Evolutionary conservation across 2,329 filamentous ascomycete species (phyloP).

Genomic region (Amauroascus niger): DNA sequence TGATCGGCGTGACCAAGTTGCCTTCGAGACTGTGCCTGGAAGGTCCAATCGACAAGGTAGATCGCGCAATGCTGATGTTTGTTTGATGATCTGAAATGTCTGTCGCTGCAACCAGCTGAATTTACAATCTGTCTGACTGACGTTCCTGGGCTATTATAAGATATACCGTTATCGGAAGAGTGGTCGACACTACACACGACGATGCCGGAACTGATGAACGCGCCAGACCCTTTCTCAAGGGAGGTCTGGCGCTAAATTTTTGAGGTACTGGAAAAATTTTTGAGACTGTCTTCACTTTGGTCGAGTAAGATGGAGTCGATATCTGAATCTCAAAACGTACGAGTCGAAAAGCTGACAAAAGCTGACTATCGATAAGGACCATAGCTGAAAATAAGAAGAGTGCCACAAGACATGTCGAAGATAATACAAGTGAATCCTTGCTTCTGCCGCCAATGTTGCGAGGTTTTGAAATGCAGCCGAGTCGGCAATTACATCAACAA

Average conservation of each 20-base stretch:
- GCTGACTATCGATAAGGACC: constrained; percentile 35
- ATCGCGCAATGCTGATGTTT: not conserved
- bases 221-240: not conserved
- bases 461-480: constrained; percentile 25
- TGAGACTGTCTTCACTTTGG: constrained; percentile 9
- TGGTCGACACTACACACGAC: constrained; percentile 10
- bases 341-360: constrained; percentile 26
- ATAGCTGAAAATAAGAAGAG: constrained; percentile 31
- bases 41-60: not conserved
- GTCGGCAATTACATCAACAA: constrained; percentile 23
- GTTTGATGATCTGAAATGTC: not conserved
- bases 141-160: constrained; percentile 1
- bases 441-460: constrained; percentile 36
- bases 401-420: constrained; percentile 36
- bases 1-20: not conserved
- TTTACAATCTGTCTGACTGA: constrained; percentile 8
- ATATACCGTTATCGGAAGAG: constrained; percentile 3
- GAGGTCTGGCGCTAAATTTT: constrained; percentile 1
- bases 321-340: constrained; percentile 32
- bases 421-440: constrained; percentile 37
- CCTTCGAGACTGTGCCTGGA: not conserved
- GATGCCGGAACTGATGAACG: constrained; percentile 3
- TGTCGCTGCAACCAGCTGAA: not conserved
- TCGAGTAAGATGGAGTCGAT: constrained; percentile 29
- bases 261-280: constrained; percentile 9